Percentiles rank a stretch among this genome's conserved stretches.
Evolutionary conservation across 495 filamentous ascomycete genomes (phyloP).

Genomic region (Sordaria brevicollis): DNA sequence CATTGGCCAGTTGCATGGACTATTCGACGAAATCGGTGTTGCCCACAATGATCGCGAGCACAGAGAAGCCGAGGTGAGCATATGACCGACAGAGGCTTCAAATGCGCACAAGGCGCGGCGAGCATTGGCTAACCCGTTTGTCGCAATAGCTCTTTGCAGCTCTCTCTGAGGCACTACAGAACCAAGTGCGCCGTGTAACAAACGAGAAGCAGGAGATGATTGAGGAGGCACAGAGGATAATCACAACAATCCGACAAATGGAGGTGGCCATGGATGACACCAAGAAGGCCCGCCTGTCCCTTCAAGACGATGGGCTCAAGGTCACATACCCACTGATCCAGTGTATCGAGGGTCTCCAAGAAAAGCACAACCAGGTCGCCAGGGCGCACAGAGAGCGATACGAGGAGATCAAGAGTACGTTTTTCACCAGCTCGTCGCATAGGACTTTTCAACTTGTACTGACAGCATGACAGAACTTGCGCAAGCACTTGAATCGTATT

Average conservation of each 20-base stretch:
- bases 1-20: slow-evolving; percentile 76
- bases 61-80: slow-evolving; percentile 67
- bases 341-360: slow-evolving; percentile 69
- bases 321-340: slow-evolving; percentile 70
- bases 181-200: slow-evolving; percentile 69
- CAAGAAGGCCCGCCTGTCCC: slow-evolving; percentile 46
- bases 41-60: slow-evolving; percentile 79
- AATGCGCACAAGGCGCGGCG: not conserved
- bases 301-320: slow-evolving; percentile 50
- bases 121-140: not conserved
- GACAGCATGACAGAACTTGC: slow-evolving; percentile 58
- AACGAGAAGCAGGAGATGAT: slow-evolving; percentile 79
- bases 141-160: slow-evolving; percentile 65
- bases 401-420: slow-evolving; percentile 86
- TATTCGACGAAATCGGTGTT: slow-evolving; percentile 96
- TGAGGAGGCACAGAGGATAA: slow-evolving; percentile 77
- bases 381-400: slow-evolving; percentile 80
- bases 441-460: slow-evolving; percentile 1
- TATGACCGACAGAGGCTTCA: not conserved
- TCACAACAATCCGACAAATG: slow-evolving; percentile 84
- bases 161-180: slow-evolving; percentile 76
- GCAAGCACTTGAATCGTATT: slow-evolving; percentile 87
- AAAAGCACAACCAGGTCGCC: slow-evolving; percentile 71
- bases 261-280: slow-evolving; percentile 76
- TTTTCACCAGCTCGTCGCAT: not conserved